These are phyloP conservation scores for Chytriomyces sp. DNA, from an alignment of 192 early-diverging fungal species.

Conservation along the genomic window DNA sequence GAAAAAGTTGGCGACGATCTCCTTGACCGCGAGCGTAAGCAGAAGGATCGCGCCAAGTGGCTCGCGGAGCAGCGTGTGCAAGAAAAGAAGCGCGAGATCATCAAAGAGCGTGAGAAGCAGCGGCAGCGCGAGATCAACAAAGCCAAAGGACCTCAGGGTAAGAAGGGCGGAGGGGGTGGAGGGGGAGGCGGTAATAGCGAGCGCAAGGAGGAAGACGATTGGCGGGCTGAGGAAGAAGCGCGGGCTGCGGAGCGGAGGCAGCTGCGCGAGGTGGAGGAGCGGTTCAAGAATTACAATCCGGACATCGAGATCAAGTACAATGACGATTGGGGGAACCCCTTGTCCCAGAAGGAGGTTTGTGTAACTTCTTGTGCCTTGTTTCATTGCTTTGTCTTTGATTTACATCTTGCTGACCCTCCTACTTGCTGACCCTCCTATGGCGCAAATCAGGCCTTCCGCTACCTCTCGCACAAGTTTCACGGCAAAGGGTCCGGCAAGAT, in stretches of 20 bases:
- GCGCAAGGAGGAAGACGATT: conserved; percentile 70
- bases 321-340: conserved; percentile 80
- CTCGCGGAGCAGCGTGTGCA: conserved; percentile 63
- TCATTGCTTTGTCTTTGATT: background rate
- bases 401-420: conserved; percentile 1
- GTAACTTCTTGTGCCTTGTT: conserved; percentile 1
- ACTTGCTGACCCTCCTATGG: too few relatives aligned
- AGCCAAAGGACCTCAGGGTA: conserved; percentile 37
- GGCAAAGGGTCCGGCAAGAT: conserved; percentile 89
- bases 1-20: conserved; percentile 71
- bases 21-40: conserved; percentile 60
- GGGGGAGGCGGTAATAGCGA: conserved; percentile 38
- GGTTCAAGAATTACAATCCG: conserved; percentile 89
- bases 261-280: conserved; percentile 54
- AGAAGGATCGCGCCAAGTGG: conserved; percentile 69
- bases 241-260: conserved; percentile 44
- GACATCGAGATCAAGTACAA: conserved; percentile 87
- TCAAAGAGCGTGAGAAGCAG: conserved; percentile 72
- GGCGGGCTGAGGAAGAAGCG: conserved; percentile 40
- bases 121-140: conserved; percentile 46
- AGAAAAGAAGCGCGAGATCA: conserved; percentile 58
- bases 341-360: conserved; percentile 81
- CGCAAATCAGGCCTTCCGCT: conserved; percentile 84
- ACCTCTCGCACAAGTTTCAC: conserved; percentile 93
- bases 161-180: conserved; percentile 6